A percentile compares a stretch with the other conserved stretches of the same genome.
Evolutionary conservation across 2,329 filamentous ascomycete species (phyloP).

Genomic region (Rutstroemia sp.): DNA sequence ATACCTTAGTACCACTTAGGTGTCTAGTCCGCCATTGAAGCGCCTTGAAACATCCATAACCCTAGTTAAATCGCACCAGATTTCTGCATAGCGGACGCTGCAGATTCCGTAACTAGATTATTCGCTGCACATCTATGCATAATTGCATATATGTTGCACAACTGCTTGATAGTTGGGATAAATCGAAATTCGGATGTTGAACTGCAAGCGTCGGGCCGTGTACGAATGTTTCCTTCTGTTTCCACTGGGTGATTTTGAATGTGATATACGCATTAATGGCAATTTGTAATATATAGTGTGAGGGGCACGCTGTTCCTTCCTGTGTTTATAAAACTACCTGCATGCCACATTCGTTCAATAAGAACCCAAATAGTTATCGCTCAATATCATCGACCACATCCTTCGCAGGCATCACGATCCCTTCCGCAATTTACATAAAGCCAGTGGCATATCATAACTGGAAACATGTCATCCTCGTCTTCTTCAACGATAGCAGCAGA

Average conservation of each 20-base stretch:
- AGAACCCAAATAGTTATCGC: too few species aligned
- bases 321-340: too few species aligned
- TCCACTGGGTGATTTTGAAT: not conserved
- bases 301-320: too few species aligned
- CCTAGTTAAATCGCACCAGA: not conserved
- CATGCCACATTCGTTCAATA: too few species aligned
- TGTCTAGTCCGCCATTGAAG: not conserved
- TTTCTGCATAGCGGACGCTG: not conserved
- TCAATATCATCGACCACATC: not conserved
- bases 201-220: too few species aligned
- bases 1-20: not conserved
- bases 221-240: too few species aligned
- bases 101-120: not conserved
- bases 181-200: not conserved
- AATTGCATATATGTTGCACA: not conserved
- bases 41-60: not conserved
- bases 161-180: not conserved
- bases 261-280: too few species aligned
- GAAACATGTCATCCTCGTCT: constrained; percentile 4
- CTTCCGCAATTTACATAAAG: not conserved
- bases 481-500: constrained; percentile 11
- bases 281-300: too few species aligned
- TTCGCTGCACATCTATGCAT: not conserved
- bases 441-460: not conserved
- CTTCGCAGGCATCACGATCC: not conserved